These are phyloP conservation scores for Naganishia sp. DNA, from an alignment of 1,284 basidiomycete genomes.

Conservation along the genomic window DNA sequence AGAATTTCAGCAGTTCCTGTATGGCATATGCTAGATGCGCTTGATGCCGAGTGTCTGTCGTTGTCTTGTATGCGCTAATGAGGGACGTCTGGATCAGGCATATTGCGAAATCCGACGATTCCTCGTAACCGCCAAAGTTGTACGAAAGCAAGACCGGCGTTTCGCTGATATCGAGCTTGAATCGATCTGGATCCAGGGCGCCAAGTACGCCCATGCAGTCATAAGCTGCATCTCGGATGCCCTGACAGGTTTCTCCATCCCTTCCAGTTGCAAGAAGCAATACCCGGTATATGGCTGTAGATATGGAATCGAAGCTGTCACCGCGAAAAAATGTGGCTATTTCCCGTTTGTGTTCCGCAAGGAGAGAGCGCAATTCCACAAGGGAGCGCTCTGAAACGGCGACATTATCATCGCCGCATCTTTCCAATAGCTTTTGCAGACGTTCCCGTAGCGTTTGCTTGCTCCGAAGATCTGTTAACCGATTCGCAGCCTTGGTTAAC, in stretches of 20 bases:
- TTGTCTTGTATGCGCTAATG: slow-evolving; percentile 88
- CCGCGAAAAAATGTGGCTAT: slow-evolving; percentile 71
- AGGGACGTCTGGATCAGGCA: slow-evolving; percentile 84
- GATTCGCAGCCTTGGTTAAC: slow-evolving; percentile 59
- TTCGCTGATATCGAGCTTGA: slow-evolving; percentile 53
- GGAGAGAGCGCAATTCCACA: slow-evolving; percentile 70
- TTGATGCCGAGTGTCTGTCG: slow-evolving; percentile 91
- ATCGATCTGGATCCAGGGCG: slow-evolving; percentile 92
- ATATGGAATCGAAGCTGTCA: slow-evolving; percentile 77
- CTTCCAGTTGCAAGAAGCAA: slow-evolving; percentile 73
- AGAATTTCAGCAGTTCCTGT: slow-evolving; percentile 86
- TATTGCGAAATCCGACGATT: slow-evolving; percentile 77
- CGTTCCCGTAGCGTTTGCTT: slow-evolving; percentile 61
- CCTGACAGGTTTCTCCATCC: slow-evolving; percentile 65
- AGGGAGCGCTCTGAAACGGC: slow-evolving; percentile 77
- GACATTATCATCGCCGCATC: slow-evolving; percentile 76
- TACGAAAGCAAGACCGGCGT: slow-evolving; percentile 71
- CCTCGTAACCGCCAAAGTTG: slow-evolving; percentile 80
- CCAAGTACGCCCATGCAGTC: slow-evolving; percentile 94
- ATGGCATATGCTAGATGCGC: slow-evolving; percentile 86
- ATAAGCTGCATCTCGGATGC: slow-evolving; percentile 69
- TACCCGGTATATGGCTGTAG: slow-evolving; percentile 69
- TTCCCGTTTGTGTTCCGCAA: slow-evolving; percentile 60
- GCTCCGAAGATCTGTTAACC: slow-evolving; percentile 60
- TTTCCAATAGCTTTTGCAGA: slow-evolving; percentile 71